Conservation (phyloP, 163 green algal genomes). For the Scenedesmus sp. region DNA sequence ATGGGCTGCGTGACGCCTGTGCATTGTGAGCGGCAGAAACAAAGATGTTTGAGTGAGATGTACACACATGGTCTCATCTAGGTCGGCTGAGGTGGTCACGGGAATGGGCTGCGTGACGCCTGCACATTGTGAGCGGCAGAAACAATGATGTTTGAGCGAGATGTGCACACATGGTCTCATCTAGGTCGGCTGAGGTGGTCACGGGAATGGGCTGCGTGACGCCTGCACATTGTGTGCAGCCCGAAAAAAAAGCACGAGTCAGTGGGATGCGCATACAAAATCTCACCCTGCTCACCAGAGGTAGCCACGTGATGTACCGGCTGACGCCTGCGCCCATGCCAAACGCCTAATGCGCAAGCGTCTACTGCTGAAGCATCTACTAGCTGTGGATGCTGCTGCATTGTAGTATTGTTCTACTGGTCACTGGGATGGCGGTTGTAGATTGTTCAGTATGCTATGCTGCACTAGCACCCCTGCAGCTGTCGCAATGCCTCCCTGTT, state of each 20-base stretch:
- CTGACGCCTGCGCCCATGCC: too few species aligned
- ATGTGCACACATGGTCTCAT: slow-evolving; percentile 78
- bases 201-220: slow-evolving; percentile 56
- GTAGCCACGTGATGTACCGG: slow-evolving; percentile 56
- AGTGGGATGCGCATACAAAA: slow-evolving; percentile 71
- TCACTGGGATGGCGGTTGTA: too few species aligned
- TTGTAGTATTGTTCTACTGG: too few species aligned
- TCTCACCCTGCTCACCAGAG: slow-evolving; percentile 71
- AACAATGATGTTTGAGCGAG: too few species aligned
- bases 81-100: slow-evolving; percentile 60
- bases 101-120: slow-evolving; percentile 43
- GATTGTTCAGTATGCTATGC: too few species aligned
- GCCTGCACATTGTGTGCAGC: not conserved
- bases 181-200: slow-evolving; percentile 62
- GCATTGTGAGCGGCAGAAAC: not conserved
- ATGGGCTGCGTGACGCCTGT: slow-evolving; percentile 47
- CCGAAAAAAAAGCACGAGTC: too few species aligned
- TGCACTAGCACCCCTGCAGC: not conserved
- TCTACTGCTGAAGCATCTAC: too few species aligned
- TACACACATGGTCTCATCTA: slow-evolving; percentile 80
- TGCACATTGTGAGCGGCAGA: too few species aligned
- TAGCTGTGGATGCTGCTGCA: too few species aligned
- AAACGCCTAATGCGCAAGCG: too few species aligned
- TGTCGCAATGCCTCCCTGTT: not conserved
- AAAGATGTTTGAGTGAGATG: slow-evolving; percentile 27